phyloP scores from a whole-genome alignment of 164 flowering plant genomes.

The Dillenia suffruticosa region DNA sequence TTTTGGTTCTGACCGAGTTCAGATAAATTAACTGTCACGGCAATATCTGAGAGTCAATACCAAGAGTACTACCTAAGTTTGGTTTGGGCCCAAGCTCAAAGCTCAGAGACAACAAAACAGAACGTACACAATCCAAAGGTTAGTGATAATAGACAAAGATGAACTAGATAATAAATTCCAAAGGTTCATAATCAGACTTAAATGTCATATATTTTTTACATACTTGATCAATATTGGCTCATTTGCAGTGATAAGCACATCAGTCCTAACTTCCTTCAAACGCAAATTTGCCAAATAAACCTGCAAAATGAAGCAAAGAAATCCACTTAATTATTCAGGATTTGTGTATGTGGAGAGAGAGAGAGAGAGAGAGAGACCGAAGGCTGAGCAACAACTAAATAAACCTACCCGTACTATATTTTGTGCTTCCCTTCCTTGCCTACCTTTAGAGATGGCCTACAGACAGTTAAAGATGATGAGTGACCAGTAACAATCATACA shows the following conservation, averaged over 20 bases:
- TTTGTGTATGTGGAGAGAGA: neutral
- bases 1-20: too few relatives aligned
- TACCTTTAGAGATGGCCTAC: conserved; percentile 83
- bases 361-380: neutral
- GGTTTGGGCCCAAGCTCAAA: too few relatives aligned
- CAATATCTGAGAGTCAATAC: neutral
- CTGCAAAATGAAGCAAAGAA: conserved; percentile 31
- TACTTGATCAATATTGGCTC: conserved; percentile 87
- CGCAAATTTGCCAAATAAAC: conserved; percentile 90
- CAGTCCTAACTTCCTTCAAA: conserved; percentile 75
- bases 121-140: too few relatives aligned
- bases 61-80: too few relatives aligned
- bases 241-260: conserved; percentile 80
- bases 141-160: too few relatives aligned
- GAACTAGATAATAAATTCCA: too few relatives aligned
- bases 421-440: conserved; percentile 76
- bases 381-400: neutral
- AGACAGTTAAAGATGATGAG: neutral
- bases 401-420: conserved; percentile 64
- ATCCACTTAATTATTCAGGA: neutral
- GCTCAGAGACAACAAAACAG: too few relatives aligned
- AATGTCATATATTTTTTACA: conserved; percentile 12
- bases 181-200: too few relatives aligned
- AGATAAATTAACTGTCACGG: neutral
- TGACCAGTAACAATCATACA: too few relatives aligned